Conservation (phyloP, 495 filamentous ascomycete genomes). For the Penicillium cosmopolitanum region DNA sequence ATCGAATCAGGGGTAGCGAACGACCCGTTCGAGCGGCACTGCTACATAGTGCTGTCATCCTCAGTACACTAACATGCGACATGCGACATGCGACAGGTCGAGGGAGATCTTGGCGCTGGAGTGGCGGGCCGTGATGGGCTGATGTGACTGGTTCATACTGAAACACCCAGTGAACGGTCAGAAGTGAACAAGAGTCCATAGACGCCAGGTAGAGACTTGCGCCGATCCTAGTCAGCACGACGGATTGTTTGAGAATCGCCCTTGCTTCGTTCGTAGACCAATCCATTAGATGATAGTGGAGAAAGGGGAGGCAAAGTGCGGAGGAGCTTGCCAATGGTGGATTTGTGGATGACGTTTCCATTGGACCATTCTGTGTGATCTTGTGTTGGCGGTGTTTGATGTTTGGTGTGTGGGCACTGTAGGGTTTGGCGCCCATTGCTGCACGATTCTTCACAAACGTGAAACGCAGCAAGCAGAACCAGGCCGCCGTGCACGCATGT, state of each 20-base stretch:
- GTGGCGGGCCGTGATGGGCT: constrained; percentile 11
- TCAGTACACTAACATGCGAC: constrained; percentile 18
- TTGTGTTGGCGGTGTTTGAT: constrained; percentile 1
- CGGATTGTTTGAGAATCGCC: constrained; percentile 21
- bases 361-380: neutral
- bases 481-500: too few relatives aligned
- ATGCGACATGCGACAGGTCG: constrained; percentile 26
- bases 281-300: constrained; percentile 10
- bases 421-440: neutral
- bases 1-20: constrained; percentile 1
- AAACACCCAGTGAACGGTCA: constrained; percentile 18
- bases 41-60: constrained; percentile 7
- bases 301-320: constrained; percentile 9
- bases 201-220: constrained; percentile 8
- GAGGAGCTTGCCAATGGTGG: constrained; percentile 1
- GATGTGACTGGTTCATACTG: constrained; percentile 23
- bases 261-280: constrained; percentile 19
- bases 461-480: neutral
- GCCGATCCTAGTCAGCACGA: constrained; percentile 16
- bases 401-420: neutral
- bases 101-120: constrained; percentile 6
- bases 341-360: neutral
- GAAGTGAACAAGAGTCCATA: constrained; percentile 17
- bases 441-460: constrained; percentile 1
- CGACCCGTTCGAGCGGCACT: neutral